phyloP scores from a whole-genome alignment of 305 asterid genomes.

The Plantago rigida region DNA sequence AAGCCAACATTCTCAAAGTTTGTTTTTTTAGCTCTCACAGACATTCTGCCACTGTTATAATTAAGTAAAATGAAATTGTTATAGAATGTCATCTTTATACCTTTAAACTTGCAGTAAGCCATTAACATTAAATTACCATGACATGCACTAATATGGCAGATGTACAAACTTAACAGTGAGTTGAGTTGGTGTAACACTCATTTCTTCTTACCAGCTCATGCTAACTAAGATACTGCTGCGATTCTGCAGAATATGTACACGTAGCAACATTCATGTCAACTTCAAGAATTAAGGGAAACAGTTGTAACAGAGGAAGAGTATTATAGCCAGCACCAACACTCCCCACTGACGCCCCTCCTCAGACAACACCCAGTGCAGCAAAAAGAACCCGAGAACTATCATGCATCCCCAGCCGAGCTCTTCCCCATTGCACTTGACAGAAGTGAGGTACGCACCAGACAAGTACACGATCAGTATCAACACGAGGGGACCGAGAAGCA shows the following conservation, averaged over 20 bases:
- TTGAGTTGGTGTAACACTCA: constrained; percentile 2
- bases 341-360: constrained; percentile 34
- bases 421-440: constrained; percentile 30
- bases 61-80: background rate
- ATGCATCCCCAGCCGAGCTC: constrained; percentile 38
- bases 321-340: constrained; percentile 27
- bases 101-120: background rate
- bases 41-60: background rate
- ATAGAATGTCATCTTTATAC: background rate
- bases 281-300: constrained; percentile 18
- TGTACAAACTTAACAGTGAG: background rate
- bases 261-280: background rate
- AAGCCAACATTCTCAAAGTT: background rate
- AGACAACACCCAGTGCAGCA: constrained; percentile 32
- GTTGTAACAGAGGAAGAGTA: constrained; percentile 25
- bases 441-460: constrained; percentile 26
- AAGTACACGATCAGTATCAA: constrained; percentile 35
- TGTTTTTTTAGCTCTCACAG: background rate
- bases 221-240: constrained; percentile 1
- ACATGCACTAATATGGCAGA: background rate
- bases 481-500: constrained; percentile 54
- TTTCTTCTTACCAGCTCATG: background rate
- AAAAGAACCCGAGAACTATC: constrained; percentile 26
- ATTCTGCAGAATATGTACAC: constrained; percentile 12
- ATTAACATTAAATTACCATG: background rate